Percentiles rank a stretch among this genome's conserved stretches.
Evolutionary conservation across 176 grass and related monocot species (phyloP).

Genomic region (Musa acuminata): DNA sequence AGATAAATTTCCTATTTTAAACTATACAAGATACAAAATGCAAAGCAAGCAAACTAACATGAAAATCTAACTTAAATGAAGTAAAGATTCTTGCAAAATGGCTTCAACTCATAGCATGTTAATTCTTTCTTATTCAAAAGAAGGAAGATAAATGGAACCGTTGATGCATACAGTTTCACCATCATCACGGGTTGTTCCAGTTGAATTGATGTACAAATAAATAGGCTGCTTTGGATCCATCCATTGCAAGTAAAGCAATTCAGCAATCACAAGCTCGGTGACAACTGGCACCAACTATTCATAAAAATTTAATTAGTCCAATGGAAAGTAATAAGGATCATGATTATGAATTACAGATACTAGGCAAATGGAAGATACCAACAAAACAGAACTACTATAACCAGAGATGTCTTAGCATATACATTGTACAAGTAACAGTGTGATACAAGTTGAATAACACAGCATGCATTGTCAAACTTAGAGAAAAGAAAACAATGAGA

Average conservation of each 20-base stretch:
- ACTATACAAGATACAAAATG: background rate
- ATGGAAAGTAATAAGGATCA: background rate
- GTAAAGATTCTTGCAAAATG: background rate
- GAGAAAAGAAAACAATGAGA: background rate
- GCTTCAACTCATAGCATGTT: background rate
- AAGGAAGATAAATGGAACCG: conserved; percentile 10
- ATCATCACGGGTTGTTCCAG: conserved; percentile 78
- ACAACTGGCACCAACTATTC: conserved; percentile 74
- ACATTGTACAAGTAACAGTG: background rate
- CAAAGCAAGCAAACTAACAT: background rate
- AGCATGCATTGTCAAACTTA: background rate
- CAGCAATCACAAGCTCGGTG: conserved; percentile 68
- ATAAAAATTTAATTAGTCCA: conserved; percentile 13
- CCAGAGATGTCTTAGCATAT: background rate
- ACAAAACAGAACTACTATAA: background rate
- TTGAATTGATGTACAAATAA: conserved; percentile 89
- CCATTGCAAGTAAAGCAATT: conserved; percentile 91
- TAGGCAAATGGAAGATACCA: background rate
- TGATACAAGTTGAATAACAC: background rate
- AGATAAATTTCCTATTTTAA: background rate
- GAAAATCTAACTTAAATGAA: background rate
- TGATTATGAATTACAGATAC: background rate
- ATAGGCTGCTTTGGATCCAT: conserved; percentile 76
- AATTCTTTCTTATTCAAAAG: background rate
- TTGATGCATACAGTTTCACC: conserved; percentile 67